Base-by-base conservation (phyloP, 495 filamentous ascomycete species). In the Annulohypoxylon maeteangense region DNA sequence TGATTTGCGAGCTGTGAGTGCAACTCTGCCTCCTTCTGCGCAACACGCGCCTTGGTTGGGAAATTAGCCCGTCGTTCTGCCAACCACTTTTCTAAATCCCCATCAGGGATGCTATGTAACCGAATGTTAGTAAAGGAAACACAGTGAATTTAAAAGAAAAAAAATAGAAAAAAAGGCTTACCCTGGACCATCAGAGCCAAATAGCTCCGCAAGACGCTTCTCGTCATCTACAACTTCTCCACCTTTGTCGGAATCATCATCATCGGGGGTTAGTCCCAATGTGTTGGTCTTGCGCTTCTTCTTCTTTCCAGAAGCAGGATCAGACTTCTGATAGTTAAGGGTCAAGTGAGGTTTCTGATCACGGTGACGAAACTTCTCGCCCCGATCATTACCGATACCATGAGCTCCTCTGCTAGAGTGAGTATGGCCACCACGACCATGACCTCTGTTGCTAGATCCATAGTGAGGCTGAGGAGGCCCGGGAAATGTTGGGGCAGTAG, bases 211-310 rank as follows among this genome's bases (percentile, higher is more conserved):
- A 7, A 86, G 82, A 62, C 91, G 90, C 77, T 92, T 88, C 67
- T 90, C 87, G 67, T 94, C 92, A 56, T 91, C 89, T 56, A 89
- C 92, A 45, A 27, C 47, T 4, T 29, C 47, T n/a, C 87, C n/a
- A n/a, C n/a, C 89, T 70, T 92, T 91, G 60, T 91, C 88, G 27
- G 89, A 87, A 45, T 90, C 89, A 42, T 90, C 89, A n/a, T 85
- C 85, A 38, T 88, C 88, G 11, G 92, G 93, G 1, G 91, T 94
- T 59, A 97, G 78, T 18, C 93, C 93, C 7, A 97, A 87, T 31
- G 91, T 89, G 54, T 95, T 94, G 45, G 90, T 89, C 75, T 88
- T 90, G 50, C 90, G 82, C 83, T 92, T 91, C 83, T 92, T 92
- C 77, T 94, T 95, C 80, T 90, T 91, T 0, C 81, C 80, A 42